Evolutionary conservation across 495 filamentous ascomycete genomes (phyloP).

Genomic region (Opeltia flavorubescens): DNA sequence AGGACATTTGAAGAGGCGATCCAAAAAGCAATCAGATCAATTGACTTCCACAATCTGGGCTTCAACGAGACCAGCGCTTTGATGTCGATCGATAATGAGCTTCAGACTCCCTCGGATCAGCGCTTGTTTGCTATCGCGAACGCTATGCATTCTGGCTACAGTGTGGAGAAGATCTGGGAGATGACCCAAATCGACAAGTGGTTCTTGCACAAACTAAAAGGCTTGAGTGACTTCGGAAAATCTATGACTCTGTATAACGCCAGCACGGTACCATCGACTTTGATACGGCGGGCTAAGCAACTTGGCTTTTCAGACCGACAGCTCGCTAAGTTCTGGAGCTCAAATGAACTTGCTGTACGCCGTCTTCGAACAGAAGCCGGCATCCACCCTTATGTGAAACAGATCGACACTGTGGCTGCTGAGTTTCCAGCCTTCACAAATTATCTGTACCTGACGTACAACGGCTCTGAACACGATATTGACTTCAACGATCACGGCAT

Average conservation of each 20-base stretch:
- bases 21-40: conserved; percentile 90
- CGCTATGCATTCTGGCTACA: conserved; percentile 87
- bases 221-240: conserved; percentile 77
- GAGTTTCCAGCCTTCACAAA: conserved; percentile 94
- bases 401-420: conserved; percentile 95
- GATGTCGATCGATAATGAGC: conserved; percentile 90
- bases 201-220: conserved; percentile 86
- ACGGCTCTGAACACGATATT: conserved; percentile 76
- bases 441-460: conserved; percentile 95
- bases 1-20: conserved; percentile 96
- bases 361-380: conserved; percentile 68
- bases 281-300: conserved; percentile 75
- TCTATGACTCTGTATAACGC: conserved; percentile 56
- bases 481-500: conserved; percentile 74
- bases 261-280: conserved; percentile 43
- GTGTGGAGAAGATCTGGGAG: conserved; percentile 92
- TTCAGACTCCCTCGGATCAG: conserved; percentile 95
- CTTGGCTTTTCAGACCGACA: conserved; percentile 90
- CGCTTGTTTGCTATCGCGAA: conserved; percentile 96
- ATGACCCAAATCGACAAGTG: conserved; percentile 79
- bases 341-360: conserved; percentile 80
- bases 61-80: conserved; percentile 86
- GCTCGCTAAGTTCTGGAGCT: conserved; percentile 83
- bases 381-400: conserved; percentile 82
- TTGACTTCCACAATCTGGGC: conserved; percentile 89